These are phyloP conservation scores for Yamadazyma pseudoaaseri DNA, from an alignment of 1,139 yeast genomes.

Conservation along the genomic window DNA sequence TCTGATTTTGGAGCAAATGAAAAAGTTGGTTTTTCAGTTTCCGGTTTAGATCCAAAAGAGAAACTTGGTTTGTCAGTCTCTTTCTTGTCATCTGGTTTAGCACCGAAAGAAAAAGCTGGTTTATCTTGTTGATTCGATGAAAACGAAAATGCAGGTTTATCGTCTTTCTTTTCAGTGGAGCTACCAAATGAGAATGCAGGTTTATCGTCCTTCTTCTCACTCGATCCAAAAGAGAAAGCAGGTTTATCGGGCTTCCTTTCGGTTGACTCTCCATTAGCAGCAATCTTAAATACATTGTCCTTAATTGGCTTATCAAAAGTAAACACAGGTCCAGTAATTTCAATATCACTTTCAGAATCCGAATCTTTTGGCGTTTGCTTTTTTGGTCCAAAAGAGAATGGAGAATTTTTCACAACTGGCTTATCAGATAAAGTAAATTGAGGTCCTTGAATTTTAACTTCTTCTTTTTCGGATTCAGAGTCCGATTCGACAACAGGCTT, in stretches of 20 bases:
- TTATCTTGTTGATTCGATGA: conserved; percentile 6
- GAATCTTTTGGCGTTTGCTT: conserved; percentile 33
- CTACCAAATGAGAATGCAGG: conserved; percentile 29
- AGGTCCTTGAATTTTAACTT: conserved; percentile 63
- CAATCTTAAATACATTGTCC: conserved; percentile 50
- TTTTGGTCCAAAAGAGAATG: conserved; percentile 55
- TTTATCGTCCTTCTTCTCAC: conserved; percentile 16
- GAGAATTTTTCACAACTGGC: conserved; percentile 58
- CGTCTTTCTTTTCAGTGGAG: conserved; percentile 3
- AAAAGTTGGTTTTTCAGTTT: conserved; percentile 15
- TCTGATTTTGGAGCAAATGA: conserved; percentile 13
- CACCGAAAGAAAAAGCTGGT: conserved; percentile 19
- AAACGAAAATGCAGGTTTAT: conserved; percentile 19
- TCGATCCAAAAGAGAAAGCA: conserved; percentile 23
- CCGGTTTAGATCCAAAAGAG: conserved; percentile 13
- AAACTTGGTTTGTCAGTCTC: conserved; percentile 19
- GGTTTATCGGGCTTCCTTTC: conserved; percentile 13
- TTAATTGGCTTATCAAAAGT: conserved; percentile 48
- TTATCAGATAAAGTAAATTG: conserved; percentile 50
- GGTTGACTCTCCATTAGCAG: conserved; percentile 1
- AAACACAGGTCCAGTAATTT: conserved; percentile 67
- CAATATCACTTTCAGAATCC: conserved; percentile 49
- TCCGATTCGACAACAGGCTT: conserved; percentile 23
- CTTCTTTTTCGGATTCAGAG: conserved; percentile 36
- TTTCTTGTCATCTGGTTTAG: conserved; percentile 12